Conservation (phyloP, 2,329 filamentous ascomycete genomes). For the Magnaporthiopsis incrustans region DNA sequence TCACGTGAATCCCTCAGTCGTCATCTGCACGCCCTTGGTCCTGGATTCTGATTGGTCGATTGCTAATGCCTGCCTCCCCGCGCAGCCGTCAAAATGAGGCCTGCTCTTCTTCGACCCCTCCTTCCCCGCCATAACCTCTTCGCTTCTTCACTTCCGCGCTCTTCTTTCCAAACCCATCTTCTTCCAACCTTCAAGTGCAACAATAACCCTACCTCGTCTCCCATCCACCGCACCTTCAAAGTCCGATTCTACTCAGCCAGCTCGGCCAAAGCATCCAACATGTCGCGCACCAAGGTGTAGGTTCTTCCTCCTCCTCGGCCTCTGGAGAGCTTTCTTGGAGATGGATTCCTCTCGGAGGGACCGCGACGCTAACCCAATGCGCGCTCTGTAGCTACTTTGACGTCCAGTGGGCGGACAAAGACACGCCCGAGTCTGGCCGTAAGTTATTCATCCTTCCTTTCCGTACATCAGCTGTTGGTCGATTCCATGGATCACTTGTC, state of each 20-base stretch:
- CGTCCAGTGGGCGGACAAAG: constrained; percentile 36
- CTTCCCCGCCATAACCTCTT: constrained; percentile 27
- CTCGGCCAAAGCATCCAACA: constrained; percentile 21
- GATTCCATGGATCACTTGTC: background rate
- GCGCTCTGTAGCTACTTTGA: constrained; percentile 56
- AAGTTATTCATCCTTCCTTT: constrained; percentile 11
- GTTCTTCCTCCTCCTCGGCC: constrained; percentile 22
- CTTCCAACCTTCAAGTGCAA: constrained; percentile 19
- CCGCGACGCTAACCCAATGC: background rate
- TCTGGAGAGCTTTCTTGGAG: background rate
- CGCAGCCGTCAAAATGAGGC: constrained; percentile 18
- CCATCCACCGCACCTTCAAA: constrained; percentile 22
- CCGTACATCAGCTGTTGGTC: background rate
- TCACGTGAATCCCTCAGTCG: constrained; percentile 14
- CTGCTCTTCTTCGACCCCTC: constrained; percentile 29
- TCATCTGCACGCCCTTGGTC: background rate
- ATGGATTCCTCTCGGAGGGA: background rate
- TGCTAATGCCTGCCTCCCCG: constrained; percentile 14
- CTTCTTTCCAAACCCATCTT: constrained; percentile 20
- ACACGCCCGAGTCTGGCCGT: background rate
- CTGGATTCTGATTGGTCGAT: constrained; percentile 13
- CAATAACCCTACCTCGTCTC: constrained; percentile 27
- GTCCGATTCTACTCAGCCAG: constrained; percentile 23
- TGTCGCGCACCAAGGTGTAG: constrained; percentile 57
- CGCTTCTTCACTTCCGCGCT: constrained; percentile 24